phyloP scores from a whole-genome alignment of 2,329 filamentous ascomycete genomes.

The Diaporthe batatas region DNA sequence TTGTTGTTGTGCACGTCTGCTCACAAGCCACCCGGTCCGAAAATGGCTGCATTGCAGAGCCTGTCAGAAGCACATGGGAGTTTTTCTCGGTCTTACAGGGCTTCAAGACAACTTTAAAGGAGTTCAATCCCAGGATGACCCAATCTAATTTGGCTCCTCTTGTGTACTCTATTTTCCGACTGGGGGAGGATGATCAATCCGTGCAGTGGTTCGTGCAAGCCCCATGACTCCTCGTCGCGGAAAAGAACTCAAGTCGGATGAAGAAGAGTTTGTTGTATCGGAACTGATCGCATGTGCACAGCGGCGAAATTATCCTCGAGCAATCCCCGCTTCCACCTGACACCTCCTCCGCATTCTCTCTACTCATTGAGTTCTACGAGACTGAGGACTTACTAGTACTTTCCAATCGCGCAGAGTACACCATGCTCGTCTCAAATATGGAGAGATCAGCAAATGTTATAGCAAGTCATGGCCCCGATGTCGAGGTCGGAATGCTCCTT shows the following conservation, averaged over 20 bases:
- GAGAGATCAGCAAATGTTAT: background rate
- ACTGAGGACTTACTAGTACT: background rate
- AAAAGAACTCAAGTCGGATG: rapidly evolving
- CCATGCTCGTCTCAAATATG: background rate
- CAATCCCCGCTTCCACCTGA: background rate
- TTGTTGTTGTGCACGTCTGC: conserved; percentile 4
- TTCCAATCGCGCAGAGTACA: background rate
- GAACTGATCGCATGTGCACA: background rate
- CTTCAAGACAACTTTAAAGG: background rate
- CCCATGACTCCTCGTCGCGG: background rate
- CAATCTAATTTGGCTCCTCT: background rate
- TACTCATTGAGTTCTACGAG: background rate
- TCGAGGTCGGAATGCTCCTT: background rate
- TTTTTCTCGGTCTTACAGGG: background rate
- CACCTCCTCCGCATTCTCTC: background rate
- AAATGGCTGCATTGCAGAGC: conserved; percentile 7
- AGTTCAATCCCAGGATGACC: background rate
- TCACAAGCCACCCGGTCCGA: background rate
- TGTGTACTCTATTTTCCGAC: background rate
- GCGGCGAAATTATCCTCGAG: background rate
- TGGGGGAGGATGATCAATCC: too few relatives aligned
- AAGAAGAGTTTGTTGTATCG: background rate
- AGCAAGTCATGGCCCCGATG: background rate
- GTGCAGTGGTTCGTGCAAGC: background rate
- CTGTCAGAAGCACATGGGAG: background rate